Base-by-base conservation (phyloP, 345 rosid genomes). In the Lepidium aucheri region DNA sequence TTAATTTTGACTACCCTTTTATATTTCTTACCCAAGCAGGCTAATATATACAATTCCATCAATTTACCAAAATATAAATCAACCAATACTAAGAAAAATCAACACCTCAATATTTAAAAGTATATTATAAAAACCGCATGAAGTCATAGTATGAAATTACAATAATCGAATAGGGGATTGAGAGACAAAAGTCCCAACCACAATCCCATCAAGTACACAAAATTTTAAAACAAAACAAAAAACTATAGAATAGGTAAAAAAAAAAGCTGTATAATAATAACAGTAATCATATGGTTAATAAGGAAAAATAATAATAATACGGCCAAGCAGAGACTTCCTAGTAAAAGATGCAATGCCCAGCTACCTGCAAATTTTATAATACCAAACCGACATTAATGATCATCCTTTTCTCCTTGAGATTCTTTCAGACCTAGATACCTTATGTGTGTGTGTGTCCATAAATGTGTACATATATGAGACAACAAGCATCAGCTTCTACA, bases 401-500 rank as follows among this genome's bases (percentile, higher is more conserved):
- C 42, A 46, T 55, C n/a, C 69, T 63, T 54, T 63, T 22, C 16
- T 49, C 39, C 66, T 49, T 32, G 40, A 57, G 22, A 34, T 58
- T 50, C 53, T 40, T 40, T 57, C 53, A 58, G 60, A 65, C 65
- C 9, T 32, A 58, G 47, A 65, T 50, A 49, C 71, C 40, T 56
- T 9, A 11, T 5, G 20, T 5, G 18, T 12, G 32, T 44, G 24
- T 44, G 9, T 20, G 36, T n/a, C n/a, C 11, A 5, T 10, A 9
- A 1, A 46, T 46, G 26, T 20, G 30, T 16, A 20, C 6, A 18
- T 60, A 26, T 7, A 18, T 32, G 18, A 24, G 12, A 5, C 24
- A 45, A 49, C 6, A 59, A 73, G 72, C 67, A 73, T 59, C 67
- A 73, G 44, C 54, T 47, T 73, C 67, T 51, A 51, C 65, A 56